Percentiles rank a stretch among this genome's conserved stretches.
Conservation (phyloP, 805 yeast genomes). For the Candida sphagnicola region DNA sequence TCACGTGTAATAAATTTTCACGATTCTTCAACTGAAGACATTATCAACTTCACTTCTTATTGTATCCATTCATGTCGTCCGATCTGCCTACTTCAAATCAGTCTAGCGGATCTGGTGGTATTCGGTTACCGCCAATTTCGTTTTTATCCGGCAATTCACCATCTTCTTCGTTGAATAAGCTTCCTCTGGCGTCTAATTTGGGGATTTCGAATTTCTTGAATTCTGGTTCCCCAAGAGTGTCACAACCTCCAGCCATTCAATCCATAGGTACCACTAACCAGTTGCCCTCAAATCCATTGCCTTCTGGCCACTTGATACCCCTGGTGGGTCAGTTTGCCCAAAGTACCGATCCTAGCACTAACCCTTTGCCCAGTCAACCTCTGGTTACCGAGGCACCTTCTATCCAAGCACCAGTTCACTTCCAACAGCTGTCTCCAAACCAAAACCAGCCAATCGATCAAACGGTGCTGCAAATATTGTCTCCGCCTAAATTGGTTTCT, state of each 20-base stretch:
- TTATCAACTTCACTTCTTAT: too few species aligned
- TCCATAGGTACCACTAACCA: background rate
- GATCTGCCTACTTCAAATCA: background rate
- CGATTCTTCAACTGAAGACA: background rate
- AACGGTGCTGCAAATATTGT: too few species aligned
- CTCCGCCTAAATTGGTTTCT: background rate
- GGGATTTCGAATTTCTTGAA: constrained; percentile 20
- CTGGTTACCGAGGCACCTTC: too few species aligned
- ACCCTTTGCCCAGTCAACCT: too few species aligned
- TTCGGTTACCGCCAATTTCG: constrained; percentile 19
- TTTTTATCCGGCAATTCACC: constrained; percentile 18
- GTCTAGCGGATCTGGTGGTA: constrained; percentile 6
- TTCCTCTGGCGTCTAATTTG: constrained; percentile 16
- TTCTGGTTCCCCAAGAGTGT: constrained; percentile 3
- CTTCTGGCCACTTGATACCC: background rate
- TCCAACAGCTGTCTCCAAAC: background rate
- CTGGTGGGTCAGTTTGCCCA: too few species aligned
- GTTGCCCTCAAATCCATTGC: background rate
- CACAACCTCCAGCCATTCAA: background rate
- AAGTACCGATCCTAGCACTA: too few species aligned
- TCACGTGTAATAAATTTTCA: too few species aligned
- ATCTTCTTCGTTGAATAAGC: constrained; percentile 6
- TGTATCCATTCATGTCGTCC: background rate
- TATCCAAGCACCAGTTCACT: background rate
- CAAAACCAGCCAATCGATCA: too few species aligned